These are phyloP conservation scores for Boletus sensibilis DNA, from an alignment of 768 basidiomycete species.

Conservation along the genomic window DNA sequence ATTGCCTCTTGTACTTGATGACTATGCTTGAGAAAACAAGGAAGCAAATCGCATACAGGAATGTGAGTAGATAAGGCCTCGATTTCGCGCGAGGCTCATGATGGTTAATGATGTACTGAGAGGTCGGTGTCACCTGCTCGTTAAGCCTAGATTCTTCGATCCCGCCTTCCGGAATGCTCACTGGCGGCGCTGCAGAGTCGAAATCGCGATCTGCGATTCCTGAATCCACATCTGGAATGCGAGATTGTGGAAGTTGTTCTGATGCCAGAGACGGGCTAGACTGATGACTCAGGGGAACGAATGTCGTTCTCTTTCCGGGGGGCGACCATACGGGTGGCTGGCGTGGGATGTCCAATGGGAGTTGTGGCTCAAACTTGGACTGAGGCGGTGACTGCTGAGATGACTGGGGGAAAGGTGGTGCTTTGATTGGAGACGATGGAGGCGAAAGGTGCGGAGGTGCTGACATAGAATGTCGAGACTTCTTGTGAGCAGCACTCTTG, in stretches of 20 bases:
- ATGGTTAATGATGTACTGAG: slow-evolving; percentile 31
- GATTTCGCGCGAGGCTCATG: slow-evolving; percentile 15
- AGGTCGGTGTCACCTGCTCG: slow-evolving; percentile 34
- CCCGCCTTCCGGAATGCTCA: slow-evolving; percentile 22
- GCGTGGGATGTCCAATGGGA: slow-evolving; percentile 40
- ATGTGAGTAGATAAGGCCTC: slow-evolving; percentile 37
- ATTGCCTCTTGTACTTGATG: slow-evolving; percentile 62
- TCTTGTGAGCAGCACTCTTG: slow-evolving; percentile 40
- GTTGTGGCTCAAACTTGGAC: slow-evolving; percentile 53
- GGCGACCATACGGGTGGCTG: slow-evolving; percentile 26
- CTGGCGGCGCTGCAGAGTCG: slow-evolving; percentile 8
- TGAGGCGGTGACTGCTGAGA: slow-evolving; percentile 47
- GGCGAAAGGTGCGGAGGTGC: slow-evolving; percentile 59
- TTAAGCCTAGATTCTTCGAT: slow-evolving; percentile 14
- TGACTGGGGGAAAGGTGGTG: slow-evolving; percentile 20
- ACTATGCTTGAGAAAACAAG: slow-evolving; percentile 35
- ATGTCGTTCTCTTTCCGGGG: slow-evolving; percentile 10
- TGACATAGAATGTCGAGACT: slow-evolving; percentile 68
- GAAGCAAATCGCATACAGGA: slow-evolving; percentile 41
- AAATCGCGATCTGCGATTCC: neutral
- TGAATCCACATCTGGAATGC: slow-evolving; percentile 3
- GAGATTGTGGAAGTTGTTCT: slow-evolving; percentile 9
- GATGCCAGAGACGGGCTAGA: slow-evolving; percentile 15
- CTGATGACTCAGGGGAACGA: slow-evolving; percentile 18
- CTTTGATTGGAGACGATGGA: slow-evolving; percentile 41